Conservation (phyloP, 2,329 filamentous ascomycete genomes). For the Pseudocercospora fijiensis region DNA sequence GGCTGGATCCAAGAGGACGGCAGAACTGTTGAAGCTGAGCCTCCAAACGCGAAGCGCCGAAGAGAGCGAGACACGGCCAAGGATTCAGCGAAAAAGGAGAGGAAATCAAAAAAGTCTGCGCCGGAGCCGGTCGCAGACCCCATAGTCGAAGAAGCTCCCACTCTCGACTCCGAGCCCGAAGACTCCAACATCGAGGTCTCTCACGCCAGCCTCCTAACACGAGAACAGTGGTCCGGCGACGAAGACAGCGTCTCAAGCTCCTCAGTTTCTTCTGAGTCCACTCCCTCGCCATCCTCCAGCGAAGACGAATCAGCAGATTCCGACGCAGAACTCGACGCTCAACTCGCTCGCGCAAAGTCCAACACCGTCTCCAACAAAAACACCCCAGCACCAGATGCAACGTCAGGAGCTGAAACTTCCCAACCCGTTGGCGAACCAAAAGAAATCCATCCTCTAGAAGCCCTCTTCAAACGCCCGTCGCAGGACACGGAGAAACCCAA, state of each 20-base stretch:
- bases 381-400: constrained; percentile 3
- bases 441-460: constrained; percentile 80
- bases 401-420: constrained; percentile 8
- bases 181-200: constrained; percentile 16
- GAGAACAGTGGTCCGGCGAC: constrained; percentile 18
- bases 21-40: constrained; percentile 65
- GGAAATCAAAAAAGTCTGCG: constrained; percentile 5
- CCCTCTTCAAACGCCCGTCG: constrained; percentile 75
- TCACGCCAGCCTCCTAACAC: constrained; percentile 13
- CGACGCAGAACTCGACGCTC: constrained; percentile 19
- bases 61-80: constrained; percentile 33
- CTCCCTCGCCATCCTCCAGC: constrained; percentile 7
- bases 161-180: constrained; percentile 18
- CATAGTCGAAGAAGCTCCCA: constrained; percentile 15
- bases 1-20: constrained; percentile 85
- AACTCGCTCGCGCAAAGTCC: constrained; percentile 22
- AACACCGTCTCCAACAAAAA: constrained; percentile 26
- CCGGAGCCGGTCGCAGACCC: constrained; percentile 3
- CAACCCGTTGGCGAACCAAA: constrained; percentile 20
- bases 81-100: constrained; percentile 9
- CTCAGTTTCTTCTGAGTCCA: constrained; percentile 14
- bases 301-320: constrained; percentile 10
- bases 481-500: constrained; percentile 40
- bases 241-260: constrained; percentile 13
- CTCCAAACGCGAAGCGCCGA: constrained; percentile 30